Percentiles rank a stretch among this genome's conserved stretches.
These are phyloP conservation scores for Trapa incisa DNA, from an alignment of 345 rosid genomes.

Conservation along the genomic window DNA sequence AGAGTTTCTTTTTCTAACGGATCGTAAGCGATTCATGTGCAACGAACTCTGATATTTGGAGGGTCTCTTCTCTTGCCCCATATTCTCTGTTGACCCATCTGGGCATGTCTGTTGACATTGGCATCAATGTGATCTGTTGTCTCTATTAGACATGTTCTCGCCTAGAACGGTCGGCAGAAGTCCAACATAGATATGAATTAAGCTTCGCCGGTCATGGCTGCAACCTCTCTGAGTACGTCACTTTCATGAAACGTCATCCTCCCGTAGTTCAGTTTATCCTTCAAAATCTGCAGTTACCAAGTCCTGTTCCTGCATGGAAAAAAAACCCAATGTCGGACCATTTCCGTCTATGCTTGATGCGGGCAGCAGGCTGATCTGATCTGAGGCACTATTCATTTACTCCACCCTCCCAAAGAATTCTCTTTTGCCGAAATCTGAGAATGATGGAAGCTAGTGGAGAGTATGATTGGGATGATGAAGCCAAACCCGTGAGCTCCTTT, in stretches of 20 bases:
- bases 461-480: background rate
- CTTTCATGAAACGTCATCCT: background rate
- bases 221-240: background rate
- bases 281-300: no score
- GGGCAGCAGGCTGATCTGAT: background rate
- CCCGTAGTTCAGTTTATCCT: background rate
- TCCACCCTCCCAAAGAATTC: background rate
- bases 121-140: background rate
- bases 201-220: background rate
- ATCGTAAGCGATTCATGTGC: background rate
- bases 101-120: background rate
- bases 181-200: background rate
- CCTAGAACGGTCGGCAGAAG: background rate
- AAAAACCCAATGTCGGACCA: background rate
- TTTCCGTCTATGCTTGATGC: background rate
- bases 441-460: constrained; percentile 1
- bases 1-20: background rate
- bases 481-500: background rate
- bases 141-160: background rate
- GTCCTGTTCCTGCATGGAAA: background rate
- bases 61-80: no score
- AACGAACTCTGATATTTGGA: no score
- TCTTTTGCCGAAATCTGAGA: background rate
- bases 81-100: no score
- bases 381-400: background rate